Base-by-base conservation (phyloP, 345 rosid species). In the Bruguiera gymnorhiza region DNA sequence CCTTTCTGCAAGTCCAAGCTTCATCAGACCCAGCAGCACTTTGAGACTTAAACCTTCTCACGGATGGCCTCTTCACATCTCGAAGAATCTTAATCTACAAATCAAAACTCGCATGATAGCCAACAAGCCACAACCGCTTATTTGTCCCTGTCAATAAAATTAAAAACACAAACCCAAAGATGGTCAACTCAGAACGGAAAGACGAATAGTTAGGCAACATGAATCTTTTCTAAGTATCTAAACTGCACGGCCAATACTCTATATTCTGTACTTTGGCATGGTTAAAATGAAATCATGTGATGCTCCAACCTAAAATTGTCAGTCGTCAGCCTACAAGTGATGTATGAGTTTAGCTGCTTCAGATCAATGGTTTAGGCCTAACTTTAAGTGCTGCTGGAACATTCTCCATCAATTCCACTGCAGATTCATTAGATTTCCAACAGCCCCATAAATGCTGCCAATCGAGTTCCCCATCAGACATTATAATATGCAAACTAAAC, bases 21-120 rank as follows among this genome's bases (percentile, higher is more conserved):
- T 65, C 13, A 54, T 21, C 70, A 62, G 71, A 80, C 34, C 23
- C 68, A 64, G 80, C 79, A 67, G 32, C 64, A 58, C 68, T 60
- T 60, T 24, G 65, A 29, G 62, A 36, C 37, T 21, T 53, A 62
- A 13, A 51, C 15, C 27, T 3, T 52, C 21, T 32, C 6, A 6
- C 0, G 19, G 30, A 23, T 63, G 62, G 69, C 73, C 76, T 60
- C 62, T 64, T 68, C 82, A 65, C 63, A 57, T 6, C 26, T 56
- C 43, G 60, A 70, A 79, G 72, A 72, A 62, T 74, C 65, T 75
- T 61, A 50, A 56, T 31, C 37, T 20, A 46, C 36, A 60, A 24
- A 32, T 13, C 39, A 69, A 13, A 39, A 37, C 55, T 55, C 58
- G 3, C 65, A 63, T 66, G 43, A 67, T 56, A 32, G 7, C 51